A percentile compares a stretch with the other conserved stretches of the same genome.
phyloP scores from a whole-genome alignment of 164 flowering plant genomes.

The Kalanchoe fedtschenkoi region DNA sequence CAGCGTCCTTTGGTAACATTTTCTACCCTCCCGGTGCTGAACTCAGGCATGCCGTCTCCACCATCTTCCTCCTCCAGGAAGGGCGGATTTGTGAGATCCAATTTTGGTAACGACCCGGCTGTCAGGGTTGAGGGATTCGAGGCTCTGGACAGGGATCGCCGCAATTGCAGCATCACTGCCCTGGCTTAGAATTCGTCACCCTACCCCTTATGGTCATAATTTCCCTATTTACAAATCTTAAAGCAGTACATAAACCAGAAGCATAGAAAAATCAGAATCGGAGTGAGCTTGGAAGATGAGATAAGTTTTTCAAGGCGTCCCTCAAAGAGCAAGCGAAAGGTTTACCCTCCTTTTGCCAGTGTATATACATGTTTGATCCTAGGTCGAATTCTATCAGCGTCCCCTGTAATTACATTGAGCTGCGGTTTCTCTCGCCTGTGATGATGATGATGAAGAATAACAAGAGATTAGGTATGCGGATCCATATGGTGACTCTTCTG shows the following conservation, averaged over 20 bases:
- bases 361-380: neutral
- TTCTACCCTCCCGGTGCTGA: slow-evolving; percentile 11
- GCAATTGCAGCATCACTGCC: slow-evolving; percentile 53
- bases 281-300: neutral
- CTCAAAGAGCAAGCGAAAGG: too few relatives aligned
- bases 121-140: slow-evolving; percentile 69
- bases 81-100: slow-evolving; percentile 34
- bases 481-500: too few relatives aligned
- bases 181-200: slow-evolving; percentile 24
- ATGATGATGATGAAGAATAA: too few relatives aligned
- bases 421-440: neutral
- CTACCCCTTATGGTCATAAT: neutral
- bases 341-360: neutral
- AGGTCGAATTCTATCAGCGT: neutral
- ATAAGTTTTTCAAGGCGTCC: neutral
- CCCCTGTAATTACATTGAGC: neutral
- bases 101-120: slow-evolving; percentile 57
- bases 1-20: slow-evolving; percentile 11
- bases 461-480: too few relatives aligned
- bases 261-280: neutral
- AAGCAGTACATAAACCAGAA: slow-evolving; percentile 7
- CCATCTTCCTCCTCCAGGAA: slow-evolving; percentile 34
- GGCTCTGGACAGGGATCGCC: slow-evolving; percentile 53
- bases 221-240: neutral
- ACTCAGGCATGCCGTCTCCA: slow-evolving; percentile 17